Base-by-base conservation (phyloP, 2,329 filamentous ascomycete species). In the Penicillium freii region DNA sequence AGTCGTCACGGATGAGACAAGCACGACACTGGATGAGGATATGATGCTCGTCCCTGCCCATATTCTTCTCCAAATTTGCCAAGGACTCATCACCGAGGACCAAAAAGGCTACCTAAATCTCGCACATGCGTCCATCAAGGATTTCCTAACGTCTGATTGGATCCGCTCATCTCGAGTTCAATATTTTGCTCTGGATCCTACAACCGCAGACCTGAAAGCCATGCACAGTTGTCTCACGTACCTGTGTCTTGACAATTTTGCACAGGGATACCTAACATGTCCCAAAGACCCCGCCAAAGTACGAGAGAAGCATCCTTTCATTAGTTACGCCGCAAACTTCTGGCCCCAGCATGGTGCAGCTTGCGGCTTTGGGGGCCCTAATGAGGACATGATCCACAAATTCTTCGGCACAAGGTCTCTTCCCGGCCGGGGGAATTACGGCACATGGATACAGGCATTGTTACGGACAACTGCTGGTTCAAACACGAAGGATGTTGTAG, bases 131-230 rank as follows among this genome's bases (percentile, higher is more conserved):
- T 64, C 63, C 5, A 51, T 65, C 19, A 64, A 60, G 17, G 58
- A 63, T 1, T 64, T 65, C n/a, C 38, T 65, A 1, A 63, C 55
- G 1, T 64, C 63, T 2, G 62, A 64, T 5, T 64, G 62, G 62
- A 64, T 65, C 23, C 49, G 42, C 21, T 45, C 49, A 11, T 65
- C 63, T 19, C 45, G 43, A 4, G 63, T 64, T 1, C 49, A 44
- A 25, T 64, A 60, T 38, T 65, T 65, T 19, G 47, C 47, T 10
- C 43, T 65, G 27, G 57, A 65, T 39, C 38, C 57, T 2, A 17
- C 33, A 3, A 64, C 58, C 19, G 62, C 60, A 6, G 56, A 63
- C 7, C 13, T 48, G 5, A 63, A 49, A 13, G 62, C 64, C 5
- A 60, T 60, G 56, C 58, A 58, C 23, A 57, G 52, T 15, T 65